phyloP scores from a whole-genome alignment of 768 basidiomycete species.

The Lactarius trivialis region DNA sequence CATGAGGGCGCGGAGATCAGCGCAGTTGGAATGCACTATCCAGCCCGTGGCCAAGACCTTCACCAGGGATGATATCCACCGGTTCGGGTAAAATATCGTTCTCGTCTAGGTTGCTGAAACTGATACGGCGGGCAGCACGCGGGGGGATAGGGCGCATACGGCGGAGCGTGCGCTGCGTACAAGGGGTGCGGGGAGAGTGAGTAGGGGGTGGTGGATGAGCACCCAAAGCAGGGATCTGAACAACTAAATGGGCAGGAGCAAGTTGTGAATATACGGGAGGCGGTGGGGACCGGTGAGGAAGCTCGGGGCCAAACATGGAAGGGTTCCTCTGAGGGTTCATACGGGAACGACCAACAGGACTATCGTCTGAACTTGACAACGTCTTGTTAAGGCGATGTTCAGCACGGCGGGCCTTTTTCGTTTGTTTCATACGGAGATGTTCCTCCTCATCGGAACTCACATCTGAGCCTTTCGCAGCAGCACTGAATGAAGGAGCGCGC shows the following conservation, averaged over 20 bases:
- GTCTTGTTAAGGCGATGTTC: constrained; percentile 6
- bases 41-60: constrained; percentile 36
- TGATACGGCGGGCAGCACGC: constrained; percentile 23
- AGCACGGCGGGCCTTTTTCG: constrained; percentile 20
- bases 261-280: neutral
- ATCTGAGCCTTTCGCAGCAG: constrained; percentile 10
- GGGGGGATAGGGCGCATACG: constrained; percentile 21
- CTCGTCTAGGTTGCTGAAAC: constrained; percentile 18
- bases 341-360: constrained; percentile 9
- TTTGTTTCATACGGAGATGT: constrained; percentile 16
- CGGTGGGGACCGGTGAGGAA: constrained; percentile 15
- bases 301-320: constrained; percentile 21
- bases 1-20: constrained; percentile 26
- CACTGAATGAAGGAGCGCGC: constrained; percentile 21
- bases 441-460: constrained; percentile 20
- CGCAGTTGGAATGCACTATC: constrained; percentile 71
- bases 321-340: constrained; percentile 19
- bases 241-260: constrained; percentile 22
- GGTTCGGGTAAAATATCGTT: constrained; percentile 17
- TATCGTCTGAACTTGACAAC: constrained; percentile 5
- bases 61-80: constrained; percentile 25
- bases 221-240: constrained; percentile 33
- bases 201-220: constrained; percentile 37
- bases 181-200: constrained; percentile 59
- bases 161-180: constrained; percentile 34